A percentile compares a stretch with the other conserved stretches of the same genome.
These are phyloP conservation scores for Blastobotrys peoriensis DNA, from an alignment of 805 yeast genomes.

Conservation along the genomic window DNA sequence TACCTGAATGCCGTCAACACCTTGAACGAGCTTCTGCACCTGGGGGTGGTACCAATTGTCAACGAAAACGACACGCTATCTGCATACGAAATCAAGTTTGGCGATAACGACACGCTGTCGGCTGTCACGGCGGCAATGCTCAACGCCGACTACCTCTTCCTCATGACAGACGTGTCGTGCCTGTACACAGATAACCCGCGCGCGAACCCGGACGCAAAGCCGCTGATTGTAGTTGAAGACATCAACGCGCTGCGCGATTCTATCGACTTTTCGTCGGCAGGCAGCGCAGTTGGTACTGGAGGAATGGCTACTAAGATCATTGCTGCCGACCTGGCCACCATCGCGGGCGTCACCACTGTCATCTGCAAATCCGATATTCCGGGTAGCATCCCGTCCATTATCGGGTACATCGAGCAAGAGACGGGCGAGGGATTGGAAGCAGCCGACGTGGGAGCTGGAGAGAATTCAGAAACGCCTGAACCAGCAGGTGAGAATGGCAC, in stretches of 20 bases:
- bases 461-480: background rate
- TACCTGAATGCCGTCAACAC: constrained; percentile 92
- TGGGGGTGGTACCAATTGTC: constrained; percentile 93
- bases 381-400: constrained; percentile 63
- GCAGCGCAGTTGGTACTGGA: constrained; percentile 94
- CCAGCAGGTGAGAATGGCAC: constrained; percentile 19
- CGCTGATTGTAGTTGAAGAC: constrained; percentile 72
- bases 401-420: constrained; percentile 39
- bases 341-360: constrained; percentile 91
- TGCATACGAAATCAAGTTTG: constrained; percentile 90
- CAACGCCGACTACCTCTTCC: constrained; percentile 83
- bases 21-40: constrained; percentile 63
- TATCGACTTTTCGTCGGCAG: constrained; percentile 70
- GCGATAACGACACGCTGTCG: constrained; percentile 93
- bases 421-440: constrained; percentile 7
- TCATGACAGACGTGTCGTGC: constrained; percentile 97
- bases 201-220: constrained; percentile 72
- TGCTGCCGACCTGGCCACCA: constrained; percentile 94
- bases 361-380: constrained; percentile 79
- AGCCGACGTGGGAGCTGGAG: constrained; percentile 9
- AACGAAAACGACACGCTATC: constrained; percentile 95
- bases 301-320: constrained; percentile 98
- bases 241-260: constrained; percentile 59
- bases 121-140: constrained; percentile 96
- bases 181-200: constrained; percentile 91